phyloP scores from a whole-genome alignment of 306 rosid genomes.

The Argentina anserina region DNA sequence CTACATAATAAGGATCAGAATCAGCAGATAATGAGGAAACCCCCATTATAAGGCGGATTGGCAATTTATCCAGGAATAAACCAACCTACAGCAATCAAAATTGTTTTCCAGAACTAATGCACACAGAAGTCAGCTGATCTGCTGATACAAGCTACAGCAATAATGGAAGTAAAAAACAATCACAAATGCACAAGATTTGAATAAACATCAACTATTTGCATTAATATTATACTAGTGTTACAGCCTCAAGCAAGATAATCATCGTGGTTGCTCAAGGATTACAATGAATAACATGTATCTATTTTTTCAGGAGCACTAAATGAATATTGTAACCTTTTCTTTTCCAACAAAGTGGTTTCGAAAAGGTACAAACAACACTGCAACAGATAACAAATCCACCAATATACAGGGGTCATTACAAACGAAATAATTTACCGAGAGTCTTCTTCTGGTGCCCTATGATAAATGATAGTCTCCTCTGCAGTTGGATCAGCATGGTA shows the following conservation, averaged over 20 bases:
- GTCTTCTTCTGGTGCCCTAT: slow-evolving; percentile 40
- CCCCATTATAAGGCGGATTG: background rate
- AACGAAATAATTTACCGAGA: slow-evolving; percentile 24
- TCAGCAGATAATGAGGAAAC: no score
- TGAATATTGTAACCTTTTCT: background rate
- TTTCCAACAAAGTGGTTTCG: slow-evolving; percentile 10
- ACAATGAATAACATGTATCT: background rate
- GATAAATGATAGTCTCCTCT: slow-evolving; percentile 46
- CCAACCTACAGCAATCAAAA: slow-evolving; percentile 1
- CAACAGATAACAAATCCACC: background rate
- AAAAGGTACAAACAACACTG: slow-evolving; percentile 21
- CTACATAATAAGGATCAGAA: no score
- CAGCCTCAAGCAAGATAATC: background rate
- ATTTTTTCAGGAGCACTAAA: background rate
- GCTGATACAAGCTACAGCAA: background rate
- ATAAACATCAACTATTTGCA: background rate
- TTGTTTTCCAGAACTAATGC: background rate
- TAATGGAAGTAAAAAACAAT: background rate
- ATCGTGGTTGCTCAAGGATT: background rate
- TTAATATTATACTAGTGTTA: background rate
- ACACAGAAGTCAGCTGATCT: background rate
- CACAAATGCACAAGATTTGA: background rate
- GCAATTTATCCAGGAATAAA: background rate
- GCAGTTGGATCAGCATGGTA: slow-evolving; percentile 76
- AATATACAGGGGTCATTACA: background rate